phyloP scores from a whole-genome alignment of 2,329 filamentous ascomycete species.

The Endothia cerciana region DNA sequence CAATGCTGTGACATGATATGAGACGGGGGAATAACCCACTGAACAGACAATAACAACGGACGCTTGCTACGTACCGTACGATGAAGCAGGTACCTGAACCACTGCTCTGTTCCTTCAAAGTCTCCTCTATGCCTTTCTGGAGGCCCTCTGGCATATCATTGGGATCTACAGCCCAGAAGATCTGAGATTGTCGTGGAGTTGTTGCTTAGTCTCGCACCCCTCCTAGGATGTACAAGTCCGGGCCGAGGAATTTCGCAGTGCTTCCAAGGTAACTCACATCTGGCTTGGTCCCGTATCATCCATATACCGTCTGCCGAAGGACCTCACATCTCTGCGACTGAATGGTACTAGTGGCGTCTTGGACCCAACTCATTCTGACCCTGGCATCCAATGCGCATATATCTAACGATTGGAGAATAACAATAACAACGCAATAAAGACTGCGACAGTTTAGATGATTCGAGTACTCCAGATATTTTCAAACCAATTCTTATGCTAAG shows the following conservation, averaged over 20 bases:
- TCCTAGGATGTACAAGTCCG: not conserved
- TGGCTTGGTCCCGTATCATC: slow-evolving; percentile 4
- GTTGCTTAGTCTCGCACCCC: not conserved
- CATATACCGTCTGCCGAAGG: slow-evolving; percentile 15
- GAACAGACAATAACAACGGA: too few relatives aligned
- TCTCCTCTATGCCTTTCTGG: slow-evolving; percentile 2
- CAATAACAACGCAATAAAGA: not conserved
- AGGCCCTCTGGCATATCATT: slow-evolving; percentile 1
- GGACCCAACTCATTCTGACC: slow-evolving; percentile 20
- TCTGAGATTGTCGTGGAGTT: not conserved
- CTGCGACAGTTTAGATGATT: not conserved
- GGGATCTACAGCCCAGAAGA: slow-evolving; percentile 20
- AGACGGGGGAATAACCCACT: not conserved
- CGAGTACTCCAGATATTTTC: too few relatives aligned
- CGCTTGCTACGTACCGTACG: not conserved
- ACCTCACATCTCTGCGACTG: slow-evolving; percentile 10
- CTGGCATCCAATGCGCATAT: not conserved
- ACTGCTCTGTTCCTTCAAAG: slow-evolving; percentile 8
- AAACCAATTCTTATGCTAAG: too few relatives aligned
- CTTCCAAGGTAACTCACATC: too few relatives aligned
- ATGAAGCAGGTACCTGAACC: slow-evolving; percentile 5
- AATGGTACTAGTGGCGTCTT: not conserved
- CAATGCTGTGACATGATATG: not conserved
- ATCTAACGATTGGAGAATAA: not conserved
- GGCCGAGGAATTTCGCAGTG: too few relatives aligned